Base-by-base conservation (phyloP, 345 rosid genomes). In the Schrenkiella parvula region DNA sequence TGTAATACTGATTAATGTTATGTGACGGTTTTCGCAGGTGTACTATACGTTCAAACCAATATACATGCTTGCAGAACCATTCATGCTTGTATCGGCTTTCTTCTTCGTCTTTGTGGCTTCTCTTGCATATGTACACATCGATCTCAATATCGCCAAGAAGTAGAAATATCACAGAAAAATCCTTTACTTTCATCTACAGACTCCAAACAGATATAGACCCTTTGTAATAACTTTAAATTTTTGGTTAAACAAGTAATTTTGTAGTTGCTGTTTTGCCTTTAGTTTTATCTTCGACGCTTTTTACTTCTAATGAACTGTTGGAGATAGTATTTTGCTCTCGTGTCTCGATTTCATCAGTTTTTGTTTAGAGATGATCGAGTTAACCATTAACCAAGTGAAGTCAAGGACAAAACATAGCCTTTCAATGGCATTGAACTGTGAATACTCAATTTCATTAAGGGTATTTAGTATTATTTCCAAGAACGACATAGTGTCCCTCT, bases 21-120 rank as follows among this genome's bases (percentile, higher is more conserved):
- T 73, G 52, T 29, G 44, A 59, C 9, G 57, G 13, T 17, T 50
- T 26, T 19, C 5, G 80, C 89, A 95, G 98, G 97, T 95, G 57
- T 89, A 95, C 69, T 92, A 90, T 82, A 87, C 86, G 26, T 92
- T 89, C 91, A 95, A 92, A 56, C 92, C 93, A 14, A 81, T 89
- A 66, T 92, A 92, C 88, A 90, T 95, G 99, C 91, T 95, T 41
- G 97, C 93, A 3, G 98, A 92, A 82, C 99, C 98, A n/a, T 54
- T 90, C 53, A 90, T 95, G 96, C 75, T 92, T 87, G 80, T 82
- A 32, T 84, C 92, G 4, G 88, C 67, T 3, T 86, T 90, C 83
- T 90, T 92, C 96, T 80, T 87, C 21, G 79, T 92, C 70, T 88
- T 92, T 67, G 63, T 87, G 85, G 78, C 98, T 32, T 84, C 83